Conservation (phyloP, 345 rosid genomes). For the Lenwebbia sp. region DNA sequence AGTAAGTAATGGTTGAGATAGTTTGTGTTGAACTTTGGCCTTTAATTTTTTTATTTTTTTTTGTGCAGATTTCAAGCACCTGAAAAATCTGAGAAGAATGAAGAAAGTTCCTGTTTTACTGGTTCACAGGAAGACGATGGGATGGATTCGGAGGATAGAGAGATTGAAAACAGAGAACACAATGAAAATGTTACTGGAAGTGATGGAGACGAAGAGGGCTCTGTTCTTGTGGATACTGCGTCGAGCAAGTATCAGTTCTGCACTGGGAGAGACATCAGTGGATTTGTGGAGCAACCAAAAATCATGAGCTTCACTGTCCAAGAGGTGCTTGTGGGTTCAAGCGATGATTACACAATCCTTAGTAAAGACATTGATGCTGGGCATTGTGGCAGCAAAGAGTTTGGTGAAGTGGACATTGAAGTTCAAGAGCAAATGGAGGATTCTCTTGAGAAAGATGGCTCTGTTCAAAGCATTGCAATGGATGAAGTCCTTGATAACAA, state of each 20-base stretch:
- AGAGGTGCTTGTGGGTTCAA: slow-evolving; percentile 8
- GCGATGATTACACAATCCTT: no score
- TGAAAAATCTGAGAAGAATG: slow-evolving; percentile 3
- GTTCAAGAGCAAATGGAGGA: no score
- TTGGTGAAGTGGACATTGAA: no score
- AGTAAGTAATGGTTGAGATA: neutral
- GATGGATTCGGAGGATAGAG: neutral
- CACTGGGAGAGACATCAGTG: slow-evolving; percentile 18
- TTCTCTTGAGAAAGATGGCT: no score
- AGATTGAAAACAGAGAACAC: neutral
- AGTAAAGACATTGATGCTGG: no score
- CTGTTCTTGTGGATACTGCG: slow-evolving; percentile 9
- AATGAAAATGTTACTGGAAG: neutral
- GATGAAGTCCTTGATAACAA: neutral
- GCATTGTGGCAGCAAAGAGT: no score
- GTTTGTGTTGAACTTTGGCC: neutral
- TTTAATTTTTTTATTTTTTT: neutral
- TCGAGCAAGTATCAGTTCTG: slow-evolving; percentile 29
- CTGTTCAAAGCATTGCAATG: neutral
- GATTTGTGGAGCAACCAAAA: slow-evolving; percentile 46
- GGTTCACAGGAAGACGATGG: neutral
- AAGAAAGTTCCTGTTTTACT: slow-evolving; percentile 8
- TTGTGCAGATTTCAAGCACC: slow-evolving; percentile 13
- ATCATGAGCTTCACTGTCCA: slow-evolving; percentile 24
- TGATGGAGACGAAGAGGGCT: slow-evolving; percentile 5